Evolutionary conservation across 1,139 yeast species (phyloP).

Genomic region (Hanseniaspora uvarum): DNA sequence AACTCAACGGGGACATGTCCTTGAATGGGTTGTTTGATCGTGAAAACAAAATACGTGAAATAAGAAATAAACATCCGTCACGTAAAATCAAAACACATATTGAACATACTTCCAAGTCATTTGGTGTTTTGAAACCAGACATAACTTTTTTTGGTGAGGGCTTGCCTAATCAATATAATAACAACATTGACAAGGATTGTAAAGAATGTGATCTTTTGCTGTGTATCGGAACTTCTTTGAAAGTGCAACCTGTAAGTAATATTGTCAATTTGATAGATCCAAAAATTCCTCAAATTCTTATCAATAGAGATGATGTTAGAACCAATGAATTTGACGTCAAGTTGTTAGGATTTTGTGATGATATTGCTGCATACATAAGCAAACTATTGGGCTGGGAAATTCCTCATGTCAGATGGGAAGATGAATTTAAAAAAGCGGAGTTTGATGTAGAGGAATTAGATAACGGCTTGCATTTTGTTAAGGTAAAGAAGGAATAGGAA

Average conservation of each 20-base stretch:
- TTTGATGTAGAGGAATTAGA: constrained; percentile 26
- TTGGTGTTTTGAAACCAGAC: constrained; percentile 90
- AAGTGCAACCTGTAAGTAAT: constrained; percentile 93
- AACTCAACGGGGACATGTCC: not conserved
- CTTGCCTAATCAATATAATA: constrained; percentile 65
- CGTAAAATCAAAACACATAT: constrained; percentile 5
- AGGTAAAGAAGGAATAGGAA: not conserved
- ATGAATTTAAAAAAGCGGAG: constrained; percentile 23
- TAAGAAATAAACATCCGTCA: not conserved
- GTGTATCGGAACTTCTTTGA: constrained; percentile 86
- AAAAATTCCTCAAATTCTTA: constrained; percentile 69
- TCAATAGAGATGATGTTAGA: constrained; percentile 69
- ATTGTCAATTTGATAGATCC: constrained; percentile 67
- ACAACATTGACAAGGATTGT: constrained; percentile 48
- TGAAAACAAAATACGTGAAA: not conserved
- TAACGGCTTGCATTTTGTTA: constrained; percentile 26
- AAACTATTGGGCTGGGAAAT: constrained; percentile 57
- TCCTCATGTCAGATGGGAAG: constrained; percentile 41
- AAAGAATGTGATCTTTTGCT: constrained; percentile 66
- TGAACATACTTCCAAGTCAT: constrained; percentile 34
- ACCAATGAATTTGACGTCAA: constrained; percentile 76
- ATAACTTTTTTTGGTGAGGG: constrained; percentile 91
- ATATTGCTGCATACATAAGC: constrained; percentile 60
- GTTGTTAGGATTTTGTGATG: constrained; percentile 79
- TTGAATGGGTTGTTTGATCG: constrained; percentile 3